Base-by-base conservation (phyloP, 2,329 filamentous ascomycete genomes). In the Clarireedia hainanense region DNA sequence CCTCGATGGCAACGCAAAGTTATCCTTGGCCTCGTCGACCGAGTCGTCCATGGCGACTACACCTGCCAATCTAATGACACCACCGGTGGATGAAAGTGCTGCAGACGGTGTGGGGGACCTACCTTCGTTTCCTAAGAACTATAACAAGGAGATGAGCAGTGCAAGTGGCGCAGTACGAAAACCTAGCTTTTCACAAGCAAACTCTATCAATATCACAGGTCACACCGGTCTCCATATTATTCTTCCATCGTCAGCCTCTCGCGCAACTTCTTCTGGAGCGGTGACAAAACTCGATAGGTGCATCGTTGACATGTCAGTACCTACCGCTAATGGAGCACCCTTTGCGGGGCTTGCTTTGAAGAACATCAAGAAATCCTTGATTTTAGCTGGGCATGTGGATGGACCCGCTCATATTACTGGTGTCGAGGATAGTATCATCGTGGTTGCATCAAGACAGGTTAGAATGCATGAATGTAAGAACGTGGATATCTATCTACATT, bases 401-500 rank as follows among this genome's bases (percentile, higher is more conserved):
- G 94, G 94, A 0, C 83, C 94, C 0, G 84, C 86, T 7, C 92
- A 97, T 68, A 80, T 97, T 51, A 97, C 92, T 0, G 80, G 78
- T 0, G 74, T 96, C 1, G 74, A 77, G 50, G 76, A 89, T 64
- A 88, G 85, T 60, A 80, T 90, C n/a, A 71, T 95, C 14, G 83
- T 96, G 0, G 83, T 96, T 2, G 78, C 82, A 6, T 88, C 89
- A 52, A 80, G 87, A n/a, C 94, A 99, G 71, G 90, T 96, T 65
- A 82, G 94, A 23, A 92, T 99, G 75, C 94, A 99, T 69, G 87
- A 92, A 62, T 95, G 89, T 67, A 77, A 75, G 46, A 80, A 91
- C 58, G 87, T 95, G 37, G 83, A 89, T 62, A 78, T 99, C 10
- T 97, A 97, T 69, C 75, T 99, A 57, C 80, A 86, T 61, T 91